Percentiles rank a stretch among this genome's conserved stretches.
phyloP scores from a whole-genome alignment of 2,329 filamentous ascomycete species.

The Aspergillus sclerotialis region DNA sequence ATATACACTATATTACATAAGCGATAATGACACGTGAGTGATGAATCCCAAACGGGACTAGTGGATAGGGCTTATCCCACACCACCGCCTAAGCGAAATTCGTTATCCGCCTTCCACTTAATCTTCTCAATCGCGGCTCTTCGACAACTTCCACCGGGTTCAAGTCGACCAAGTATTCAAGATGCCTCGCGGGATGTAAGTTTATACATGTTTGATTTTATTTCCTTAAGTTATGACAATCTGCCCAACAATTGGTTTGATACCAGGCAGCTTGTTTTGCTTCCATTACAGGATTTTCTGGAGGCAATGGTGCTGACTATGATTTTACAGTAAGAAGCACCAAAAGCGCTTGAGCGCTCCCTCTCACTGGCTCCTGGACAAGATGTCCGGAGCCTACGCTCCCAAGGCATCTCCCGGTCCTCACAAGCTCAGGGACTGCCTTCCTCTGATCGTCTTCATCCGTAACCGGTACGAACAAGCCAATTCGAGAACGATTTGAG shows the following conservation, averaged over 20 bases:
- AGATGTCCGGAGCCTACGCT: conserved; percentile 84
- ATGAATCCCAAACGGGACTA: conserved; percentile 16
- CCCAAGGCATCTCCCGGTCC: conserved; percentile 72
- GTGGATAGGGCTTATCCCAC: conserved; percentile 23
- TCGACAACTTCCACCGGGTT: conserved; percentile 31
- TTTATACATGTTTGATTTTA: conserved; percentile 14
- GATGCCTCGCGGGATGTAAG: conserved; percentile 55
- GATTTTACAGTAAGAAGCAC: conserved; percentile 78
- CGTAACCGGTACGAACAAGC: conserved; percentile 52
- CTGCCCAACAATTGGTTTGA: not conserved
- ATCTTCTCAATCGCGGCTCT: conserved; percentile 25
- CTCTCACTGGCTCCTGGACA: conserved; percentile 99
- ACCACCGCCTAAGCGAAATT: conserved; percentile 28
- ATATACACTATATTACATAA: conserved; percentile 6
- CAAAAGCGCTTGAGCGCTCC: conserved; percentile 99
- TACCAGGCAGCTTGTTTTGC: no score
- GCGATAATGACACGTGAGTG: not conserved
- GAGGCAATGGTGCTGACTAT: no score
- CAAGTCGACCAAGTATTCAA: conserved; percentile 38
- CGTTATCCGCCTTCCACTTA: conserved; percentile 13
- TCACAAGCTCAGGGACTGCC: conserved; percentile 98
- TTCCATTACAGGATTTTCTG: no score
- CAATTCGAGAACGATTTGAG: not conserved
- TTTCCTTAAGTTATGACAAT: not conserved
- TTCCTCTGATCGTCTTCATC: conserved; percentile 98